These are phyloP conservation scores for Penicillium sclerotiorum DNA, from an alignment of 2,329 filamentous ascomycete species.

Conservation along the genomic window DNA sequence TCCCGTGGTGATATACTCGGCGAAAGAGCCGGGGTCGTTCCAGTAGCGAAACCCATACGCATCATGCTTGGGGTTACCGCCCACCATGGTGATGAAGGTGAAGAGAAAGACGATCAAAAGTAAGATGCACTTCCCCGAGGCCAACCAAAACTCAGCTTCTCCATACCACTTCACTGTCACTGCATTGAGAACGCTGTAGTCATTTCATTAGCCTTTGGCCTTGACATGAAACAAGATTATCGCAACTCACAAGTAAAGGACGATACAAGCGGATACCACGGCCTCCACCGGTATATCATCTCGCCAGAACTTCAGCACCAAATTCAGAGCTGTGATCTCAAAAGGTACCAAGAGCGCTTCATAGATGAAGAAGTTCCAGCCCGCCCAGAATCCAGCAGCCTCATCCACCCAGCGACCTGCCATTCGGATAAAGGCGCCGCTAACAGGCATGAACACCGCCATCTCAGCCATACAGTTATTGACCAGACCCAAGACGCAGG, in stretches of 20 bases:
- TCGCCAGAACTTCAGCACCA: constrained; percentile 43
- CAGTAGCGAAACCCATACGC: constrained; percentile 70
- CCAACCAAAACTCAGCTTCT: constrained; percentile 58
- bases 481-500: constrained; percentile 32
- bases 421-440: constrained; percentile 43
- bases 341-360: constrained; percentile 39
- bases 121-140: constrained; percentile 63
- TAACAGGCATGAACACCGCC: constrained; percentile 45
- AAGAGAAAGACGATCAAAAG: constrained; percentile 69
- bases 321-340: constrained; percentile 43
- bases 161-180: constrained; percentile 70
- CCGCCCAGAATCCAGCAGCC: constrained; percentile 46
- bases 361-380: constrained; percentile 52
- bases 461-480: constrained; percentile 49
- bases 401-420: constrained; percentile 49
- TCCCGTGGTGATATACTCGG: constrained; percentile 11
- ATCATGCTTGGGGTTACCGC: constrained; percentile 71
- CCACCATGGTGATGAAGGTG: constrained; percentile 78
- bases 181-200: constrained; percentile 60
- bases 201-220: neutral
- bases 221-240: constrained; percentile 3
- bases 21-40: constrained; percentile 49
- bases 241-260: constrained; percentile 15
- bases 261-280: constrained; percentile 30
- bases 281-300: constrained; percentile 41